Conservation (phyloP, 768 basidiomycete species). For the Phaffia australis region DNA sequence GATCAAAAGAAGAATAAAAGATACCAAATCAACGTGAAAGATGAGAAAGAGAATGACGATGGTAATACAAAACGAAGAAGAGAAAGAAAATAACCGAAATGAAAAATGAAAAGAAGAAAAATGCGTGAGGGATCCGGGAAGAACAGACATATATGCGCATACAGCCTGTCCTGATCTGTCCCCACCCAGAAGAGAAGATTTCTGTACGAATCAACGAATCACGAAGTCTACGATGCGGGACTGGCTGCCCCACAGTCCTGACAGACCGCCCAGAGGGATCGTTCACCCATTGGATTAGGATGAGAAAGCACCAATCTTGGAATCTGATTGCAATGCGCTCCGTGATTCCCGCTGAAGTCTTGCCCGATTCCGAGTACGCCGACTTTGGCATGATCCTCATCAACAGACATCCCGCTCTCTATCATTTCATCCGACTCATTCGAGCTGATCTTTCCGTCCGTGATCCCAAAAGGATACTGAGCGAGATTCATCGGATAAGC, state of each 20-base stretch:
- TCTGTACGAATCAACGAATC: not conserved
- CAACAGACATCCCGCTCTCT: too few relatives aligned
- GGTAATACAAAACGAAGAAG: not conserved
- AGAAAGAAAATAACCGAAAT: not conserved
- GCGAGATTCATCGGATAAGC: too few relatives aligned
- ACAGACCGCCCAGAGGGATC: constrained; percentile 22
- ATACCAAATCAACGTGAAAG: not conserved
- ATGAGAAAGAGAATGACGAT: not conserved
- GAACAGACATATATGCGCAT: not conserved
- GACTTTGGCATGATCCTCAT: too few relatives aligned
- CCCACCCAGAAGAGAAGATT: too few relatives aligned
- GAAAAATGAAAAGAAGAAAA: not conserved
- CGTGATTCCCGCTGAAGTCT: too few relatives aligned
- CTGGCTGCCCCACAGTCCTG: constrained; percentile 21
- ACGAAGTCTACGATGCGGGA: constrained; percentile 2
- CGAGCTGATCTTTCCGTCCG: too few relatives aligned
- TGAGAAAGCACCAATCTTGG: constrained; percentile 22
- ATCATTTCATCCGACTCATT: too few relatives aligned
- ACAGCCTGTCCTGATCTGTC: too few relatives aligned
- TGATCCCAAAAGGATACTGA: too few relatives aligned
- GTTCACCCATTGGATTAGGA: constrained; percentile 13
- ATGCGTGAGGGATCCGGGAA: not conserved
- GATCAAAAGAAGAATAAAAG: not conserved
- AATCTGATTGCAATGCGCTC: constrained; percentile 14
- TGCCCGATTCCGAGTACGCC: too few relatives aligned